These are phyloP conservation scores for Adansonia digitata DNA, from an alignment of 345 rosid species.

Conservation along the genomic window DNA sequence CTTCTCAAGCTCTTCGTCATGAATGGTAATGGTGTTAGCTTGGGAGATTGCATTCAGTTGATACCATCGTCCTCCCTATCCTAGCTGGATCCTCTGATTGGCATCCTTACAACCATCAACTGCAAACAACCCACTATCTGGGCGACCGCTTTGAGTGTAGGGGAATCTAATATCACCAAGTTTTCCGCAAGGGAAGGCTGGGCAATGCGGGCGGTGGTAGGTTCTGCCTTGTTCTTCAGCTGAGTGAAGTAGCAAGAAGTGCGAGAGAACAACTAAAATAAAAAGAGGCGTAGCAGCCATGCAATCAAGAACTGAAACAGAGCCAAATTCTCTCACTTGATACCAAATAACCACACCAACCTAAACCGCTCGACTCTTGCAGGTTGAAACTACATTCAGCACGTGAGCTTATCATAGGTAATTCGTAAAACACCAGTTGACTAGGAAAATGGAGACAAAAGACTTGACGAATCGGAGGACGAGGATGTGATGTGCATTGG, in stretches of 20 bases:
- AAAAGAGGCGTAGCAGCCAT: neutral
- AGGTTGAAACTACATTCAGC: no score
- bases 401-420: no score
- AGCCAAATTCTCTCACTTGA: neutral
- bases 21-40: constrained; percentile 17
- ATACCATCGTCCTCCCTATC: constrained; percentile 18
- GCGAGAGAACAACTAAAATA: neutral
- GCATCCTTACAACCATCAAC: constrained; percentile 20
- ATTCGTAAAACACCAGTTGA: no score
- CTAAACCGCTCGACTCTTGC: no score
- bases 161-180: constrained; percentile 19
- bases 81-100: constrained; percentile 28
- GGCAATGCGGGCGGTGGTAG: neutral
- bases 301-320: neutral
- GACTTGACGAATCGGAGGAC: neutral
- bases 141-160: neutral
- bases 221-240: neutral
- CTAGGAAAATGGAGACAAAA: neutral
- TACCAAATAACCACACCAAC: no score
- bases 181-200: constrained; percentile 21
- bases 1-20: constrained; percentile 15
- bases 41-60: constrained; percentile 22
- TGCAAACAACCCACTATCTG: constrained; percentile 24
- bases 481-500: neutral
- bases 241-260: neutral